Conservation (phyloP, 768 basidiomycete genomes). For the Leccinum obscurum region DNA sequence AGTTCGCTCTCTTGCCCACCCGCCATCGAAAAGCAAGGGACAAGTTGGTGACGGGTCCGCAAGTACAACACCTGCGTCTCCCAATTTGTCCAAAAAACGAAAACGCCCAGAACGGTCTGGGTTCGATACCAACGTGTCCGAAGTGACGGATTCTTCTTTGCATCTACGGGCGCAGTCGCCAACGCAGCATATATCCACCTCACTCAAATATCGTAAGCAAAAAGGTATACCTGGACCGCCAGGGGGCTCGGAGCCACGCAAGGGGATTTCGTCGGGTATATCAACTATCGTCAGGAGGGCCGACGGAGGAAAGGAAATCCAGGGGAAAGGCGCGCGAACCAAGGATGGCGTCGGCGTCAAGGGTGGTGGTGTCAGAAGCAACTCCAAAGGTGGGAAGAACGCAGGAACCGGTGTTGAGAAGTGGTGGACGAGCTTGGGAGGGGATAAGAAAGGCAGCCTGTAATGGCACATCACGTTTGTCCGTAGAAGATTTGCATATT, state of each 20-base stretch:
- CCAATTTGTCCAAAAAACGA: slow-evolving; percentile 15
- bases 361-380: slow-evolving; percentile 6
- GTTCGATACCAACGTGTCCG: neutral
- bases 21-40: neutral
- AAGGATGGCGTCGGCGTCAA: slow-evolving; percentile 2
- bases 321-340: slow-evolving; percentile 2
- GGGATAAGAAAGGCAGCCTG: slow-evolving; percentile 6
- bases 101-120: slow-evolving; percentile 9
- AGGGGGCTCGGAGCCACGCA: slow-evolving; percentile 28
- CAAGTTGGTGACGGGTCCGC: neutral
- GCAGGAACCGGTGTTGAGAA: slow-evolving; percentile 14
- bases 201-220: neutral
- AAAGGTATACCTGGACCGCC: neutral
- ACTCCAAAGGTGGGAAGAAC: slow-evolving; percentile 1
- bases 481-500: too few species aligned
- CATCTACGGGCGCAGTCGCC: neutral
- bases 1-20: neutral
- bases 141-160: neutral
- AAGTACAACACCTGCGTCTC: neutral
- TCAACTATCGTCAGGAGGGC: slow-evolving; percentile 47
- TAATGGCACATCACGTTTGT: neutral
- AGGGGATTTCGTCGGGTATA: slow-evolving; percentile 65
- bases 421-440: slow-evolving; percentile 50
- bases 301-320: slow-evolving; percentile 11
- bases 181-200: neutral